A percentile compares a stretch with the other conserved stretches of the same genome.
These are phyloP conservation scores for Eragrostis curvula DNA, from an alignment of 176 grass and related monocot genomes.

Conservation along the genomic window DNA sequence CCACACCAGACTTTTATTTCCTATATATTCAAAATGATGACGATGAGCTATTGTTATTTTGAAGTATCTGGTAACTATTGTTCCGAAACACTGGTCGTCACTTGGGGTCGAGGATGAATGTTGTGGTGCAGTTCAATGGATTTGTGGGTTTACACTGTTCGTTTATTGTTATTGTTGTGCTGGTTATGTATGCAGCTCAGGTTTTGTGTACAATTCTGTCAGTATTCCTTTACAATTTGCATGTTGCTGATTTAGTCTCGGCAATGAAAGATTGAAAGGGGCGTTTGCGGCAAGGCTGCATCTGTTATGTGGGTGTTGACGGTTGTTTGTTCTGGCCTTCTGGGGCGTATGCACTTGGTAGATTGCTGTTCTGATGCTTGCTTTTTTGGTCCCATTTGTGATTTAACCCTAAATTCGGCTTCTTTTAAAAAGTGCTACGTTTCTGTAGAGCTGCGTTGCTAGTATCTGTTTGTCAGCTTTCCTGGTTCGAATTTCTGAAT, in stretches of 20 bases:
- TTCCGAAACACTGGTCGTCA: not conserved
- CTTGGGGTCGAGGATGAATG: not conserved
- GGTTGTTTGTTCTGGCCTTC: not conserved
- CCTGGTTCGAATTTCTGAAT: too few relatives aligned
- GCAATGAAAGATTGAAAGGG: not conserved
- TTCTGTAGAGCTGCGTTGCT: too few relatives aligned
- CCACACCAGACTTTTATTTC: not conserved
- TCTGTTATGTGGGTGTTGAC: not conserved
- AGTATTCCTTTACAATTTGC: not conserved
- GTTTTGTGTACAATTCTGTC: not conserved
- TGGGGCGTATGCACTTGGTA: not conserved
- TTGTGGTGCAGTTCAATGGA: not conserved
- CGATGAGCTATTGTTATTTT: too few relatives aligned
- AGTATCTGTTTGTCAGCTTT: too few relatives aligned
- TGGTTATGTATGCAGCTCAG: not conserved
- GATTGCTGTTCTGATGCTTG: not conserved
- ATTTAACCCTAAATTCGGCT: not conserved
- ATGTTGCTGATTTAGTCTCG: not conserved
- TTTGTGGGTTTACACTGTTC: not conserved
- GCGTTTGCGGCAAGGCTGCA: not conserved
- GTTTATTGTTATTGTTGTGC: not conserved
- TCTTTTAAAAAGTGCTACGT: not conserved
- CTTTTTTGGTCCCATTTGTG: not conserved
- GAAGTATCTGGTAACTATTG: not conserved
- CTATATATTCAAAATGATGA: not conserved